Conservation (phyloP, 768 basidiomycete genomes). For the Leccinellum luteum region DNA sequence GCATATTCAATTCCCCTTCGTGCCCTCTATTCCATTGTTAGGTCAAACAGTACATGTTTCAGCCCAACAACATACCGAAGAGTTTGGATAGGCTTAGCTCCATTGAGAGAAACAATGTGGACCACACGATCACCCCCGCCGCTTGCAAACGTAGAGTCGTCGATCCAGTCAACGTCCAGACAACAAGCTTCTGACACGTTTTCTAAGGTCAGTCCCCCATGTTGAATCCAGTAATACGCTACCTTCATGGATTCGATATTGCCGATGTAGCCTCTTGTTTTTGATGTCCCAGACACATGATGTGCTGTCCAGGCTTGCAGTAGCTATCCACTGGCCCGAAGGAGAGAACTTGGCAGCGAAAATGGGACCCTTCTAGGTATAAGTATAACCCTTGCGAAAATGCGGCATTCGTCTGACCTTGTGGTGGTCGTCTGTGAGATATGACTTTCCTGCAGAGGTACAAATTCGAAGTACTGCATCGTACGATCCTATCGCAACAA, state of each 20-base stretch:
- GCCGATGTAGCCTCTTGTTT: constrained; percentile 56
- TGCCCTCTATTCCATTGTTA: constrained; percentile 54
- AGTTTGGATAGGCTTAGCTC: constrained; percentile 54
- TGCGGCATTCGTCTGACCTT: constrained; percentile 43
- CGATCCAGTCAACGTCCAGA: constrained; percentile 79
- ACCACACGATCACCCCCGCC: constrained; percentile 69
- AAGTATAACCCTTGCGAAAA: constrained; percentile 9
- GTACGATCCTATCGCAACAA: constrained; percentile 77
- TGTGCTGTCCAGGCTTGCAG: constrained; percentile 76
- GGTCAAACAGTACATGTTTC: background rate
- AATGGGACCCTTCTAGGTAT: constrained; percentile 63
- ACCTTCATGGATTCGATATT: constrained; percentile 70
- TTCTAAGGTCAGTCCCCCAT: constrained; percentile 3
- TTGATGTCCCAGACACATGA: constrained; percentile 77
- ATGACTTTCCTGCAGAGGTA: constrained; percentile 55
- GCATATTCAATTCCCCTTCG: constrained; percentile 72
- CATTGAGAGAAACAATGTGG: constrained; percentile 56
- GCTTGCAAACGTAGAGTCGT: constrained; percentile 66
- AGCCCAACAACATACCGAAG: constrained; percentile 48
- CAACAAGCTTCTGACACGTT: constrained; percentile 57
- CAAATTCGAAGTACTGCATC: constrained; percentile 71
- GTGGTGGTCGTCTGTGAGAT: constrained; percentile 63
- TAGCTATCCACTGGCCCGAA: constrained; percentile 67
- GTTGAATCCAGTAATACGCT: constrained; percentile 10
- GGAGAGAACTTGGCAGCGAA: constrained; percentile 77